Conservation (phyloP, 305 asterid genomes). For the Solanum aculeatissimum region DNA sequence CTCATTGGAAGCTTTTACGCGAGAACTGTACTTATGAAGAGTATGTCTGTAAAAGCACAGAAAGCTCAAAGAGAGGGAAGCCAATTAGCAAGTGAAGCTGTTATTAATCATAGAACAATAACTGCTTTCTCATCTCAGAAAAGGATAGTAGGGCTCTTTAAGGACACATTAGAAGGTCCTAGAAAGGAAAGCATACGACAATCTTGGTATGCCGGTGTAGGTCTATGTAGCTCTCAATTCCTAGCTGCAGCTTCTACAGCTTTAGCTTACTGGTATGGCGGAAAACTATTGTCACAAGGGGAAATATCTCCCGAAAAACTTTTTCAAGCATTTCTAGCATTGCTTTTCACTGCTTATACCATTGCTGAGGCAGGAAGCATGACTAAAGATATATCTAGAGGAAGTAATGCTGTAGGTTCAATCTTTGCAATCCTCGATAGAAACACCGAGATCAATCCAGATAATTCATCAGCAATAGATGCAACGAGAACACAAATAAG, state of each 20-base stretch:
- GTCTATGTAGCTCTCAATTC: conserved; percentile 63
- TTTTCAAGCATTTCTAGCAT: conserved; percentile 66
- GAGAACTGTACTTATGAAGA: conserved; percentile 55
- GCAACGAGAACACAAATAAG: conserved; percentile 20
- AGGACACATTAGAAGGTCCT: conserved; percentile 46
- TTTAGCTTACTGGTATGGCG: conserved; percentile 73
- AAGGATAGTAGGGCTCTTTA: conserved; percentile 38
- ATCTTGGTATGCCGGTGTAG: conserved; percentile 61
- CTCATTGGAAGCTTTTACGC: conserved; percentile 71
- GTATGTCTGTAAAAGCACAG: conserved; percentile 49
- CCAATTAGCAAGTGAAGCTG: conserved; percentile 77
- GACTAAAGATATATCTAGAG: conserved; percentile 82
- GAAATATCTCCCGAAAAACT: conserved; percentile 48
- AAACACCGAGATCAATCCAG: conserved; percentile 52
- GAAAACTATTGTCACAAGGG: conserved; percentile 39
- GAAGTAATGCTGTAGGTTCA: conserved; percentile 69
- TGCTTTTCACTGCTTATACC: conserved; percentile 69
- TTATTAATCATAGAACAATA: conserved; percentile 56
- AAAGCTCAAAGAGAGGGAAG: conserved; percentile 68
- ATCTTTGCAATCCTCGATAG: conserved; percentile 61
- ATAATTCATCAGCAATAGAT: conserved; percentile 19
- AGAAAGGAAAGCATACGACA: conserved; percentile 59
- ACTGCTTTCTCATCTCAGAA: conserved; percentile 71
- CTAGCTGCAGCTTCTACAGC: conserved; percentile 67
- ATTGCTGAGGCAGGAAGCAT: conserved; percentile 91